These are phyloP conservation scores for Alternaria gaisen DNA, from an alignment of 2,329 filamentous ascomycete genomes.

Conservation along the genomic window DNA sequence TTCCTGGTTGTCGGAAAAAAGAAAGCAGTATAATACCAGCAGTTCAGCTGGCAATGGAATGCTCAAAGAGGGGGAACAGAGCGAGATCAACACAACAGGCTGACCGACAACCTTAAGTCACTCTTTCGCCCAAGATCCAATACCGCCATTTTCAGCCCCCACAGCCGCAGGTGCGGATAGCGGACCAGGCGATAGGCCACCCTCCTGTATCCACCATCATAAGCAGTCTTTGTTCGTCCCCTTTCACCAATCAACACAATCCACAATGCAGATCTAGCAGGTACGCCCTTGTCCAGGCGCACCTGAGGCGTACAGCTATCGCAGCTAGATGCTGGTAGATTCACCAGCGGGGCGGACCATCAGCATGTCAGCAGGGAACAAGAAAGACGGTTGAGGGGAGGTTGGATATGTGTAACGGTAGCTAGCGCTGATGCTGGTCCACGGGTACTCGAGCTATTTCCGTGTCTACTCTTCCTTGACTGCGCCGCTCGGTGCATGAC, in stretches of 20 bases:
- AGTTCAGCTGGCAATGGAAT: background rate
- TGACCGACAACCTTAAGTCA: slow-evolving; percentile 12
- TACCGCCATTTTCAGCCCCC: slow-evolving; percentile 13
- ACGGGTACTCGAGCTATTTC: slow-evolving; percentile 8
- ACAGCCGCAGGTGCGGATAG: slow-evolving; percentile 10
- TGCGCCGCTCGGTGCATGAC: background rate
- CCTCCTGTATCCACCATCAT: slow-evolving; percentile 5
- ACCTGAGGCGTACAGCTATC: slow-evolving; percentile 8
- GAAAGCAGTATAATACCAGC: slow-evolving; percentile 1
- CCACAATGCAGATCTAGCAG: slow-evolving; percentile 2
- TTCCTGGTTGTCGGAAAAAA: slow-evolving; percentile 2
- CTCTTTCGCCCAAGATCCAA: background rate
- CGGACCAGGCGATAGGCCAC: slow-evolving; percentile 11
- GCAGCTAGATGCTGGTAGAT: slow-evolving; percentile 5
- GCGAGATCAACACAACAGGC: slow-evolving; percentile 1
- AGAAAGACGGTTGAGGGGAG: slow-evolving; percentile 4
- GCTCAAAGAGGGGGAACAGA: background rate
- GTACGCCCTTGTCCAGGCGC: slow-evolving; percentile 7
- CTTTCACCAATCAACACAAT: slow-evolving; percentile 8
- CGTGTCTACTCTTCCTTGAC: background rate
- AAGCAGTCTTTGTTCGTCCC: slow-evolving; percentile 8
- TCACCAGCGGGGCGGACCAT: slow-evolving; percentile 4
- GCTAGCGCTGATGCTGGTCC: slow-evolving; percentile 5
- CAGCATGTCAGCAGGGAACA: slow-evolving; percentile 10
- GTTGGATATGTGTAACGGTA: slow-evolving; percentile 1